Percentiles rank a stretch among this genome's conserved stretches.
Evolutionary conservation across 768 basidiomycete species (phyloP).

Genomic region (Psilocybe cyanescens): DNA sequence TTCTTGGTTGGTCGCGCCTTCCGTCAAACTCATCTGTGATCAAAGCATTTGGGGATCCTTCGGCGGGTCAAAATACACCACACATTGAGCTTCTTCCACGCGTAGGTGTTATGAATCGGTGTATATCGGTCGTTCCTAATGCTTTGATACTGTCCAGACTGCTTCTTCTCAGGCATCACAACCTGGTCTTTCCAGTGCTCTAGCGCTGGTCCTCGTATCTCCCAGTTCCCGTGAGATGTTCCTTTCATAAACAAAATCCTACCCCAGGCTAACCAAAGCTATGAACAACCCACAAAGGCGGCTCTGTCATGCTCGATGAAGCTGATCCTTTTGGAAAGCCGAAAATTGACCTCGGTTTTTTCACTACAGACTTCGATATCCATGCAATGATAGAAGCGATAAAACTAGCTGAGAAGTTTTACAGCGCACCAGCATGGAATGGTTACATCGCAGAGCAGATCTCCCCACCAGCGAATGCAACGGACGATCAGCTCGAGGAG

Average conservation of each 20-base stretch:
- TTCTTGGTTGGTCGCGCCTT: neutral
- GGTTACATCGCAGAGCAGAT: no score
- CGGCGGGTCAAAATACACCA: neutral
- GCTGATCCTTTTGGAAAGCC: neutral
- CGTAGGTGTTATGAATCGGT: neutral
- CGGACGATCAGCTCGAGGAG: neutral
- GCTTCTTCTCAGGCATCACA: neutral
- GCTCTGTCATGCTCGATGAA: neutral
- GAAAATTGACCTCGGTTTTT: neutral
- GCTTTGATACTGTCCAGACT: neutral
- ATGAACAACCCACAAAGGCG: neutral
- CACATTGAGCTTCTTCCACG: neutral
- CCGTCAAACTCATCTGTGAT: neutral
- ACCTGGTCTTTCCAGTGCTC: neutral
- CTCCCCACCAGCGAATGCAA: no score
- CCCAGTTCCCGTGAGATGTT: neutral
- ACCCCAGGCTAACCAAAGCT: neutral
- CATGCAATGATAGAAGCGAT: no score
- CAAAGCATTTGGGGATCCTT: neutral
- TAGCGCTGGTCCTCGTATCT: neutral
- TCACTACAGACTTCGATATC: no score
- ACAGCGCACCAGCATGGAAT: no score
- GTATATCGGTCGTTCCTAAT: neutral
- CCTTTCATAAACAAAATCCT: no score
- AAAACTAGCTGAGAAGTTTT: no score